phyloP scores from a whole-genome alignment of 495 filamentous ascomycete genomes.

The Neurospora tetrasperma region DNA sequence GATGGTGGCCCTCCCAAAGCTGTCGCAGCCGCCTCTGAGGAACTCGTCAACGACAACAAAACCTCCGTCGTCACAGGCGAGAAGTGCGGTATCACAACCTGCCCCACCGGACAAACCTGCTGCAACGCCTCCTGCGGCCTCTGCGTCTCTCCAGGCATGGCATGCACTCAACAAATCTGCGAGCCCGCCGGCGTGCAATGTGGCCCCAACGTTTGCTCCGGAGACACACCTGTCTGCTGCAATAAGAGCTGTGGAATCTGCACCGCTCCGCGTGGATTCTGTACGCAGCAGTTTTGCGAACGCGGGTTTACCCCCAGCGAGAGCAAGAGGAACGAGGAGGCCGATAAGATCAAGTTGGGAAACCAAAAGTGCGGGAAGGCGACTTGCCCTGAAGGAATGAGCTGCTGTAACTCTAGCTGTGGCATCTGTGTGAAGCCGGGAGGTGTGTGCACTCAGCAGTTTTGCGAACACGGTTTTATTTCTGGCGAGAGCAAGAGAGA shows the following conservation, averaged over 20 bases:
- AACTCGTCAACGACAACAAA: not conserved
- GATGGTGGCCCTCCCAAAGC: not conserved
- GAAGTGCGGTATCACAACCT: slow-evolving; percentile 2
- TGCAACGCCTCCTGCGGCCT: slow-evolving; percentile 12
- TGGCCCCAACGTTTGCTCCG: not conserved
- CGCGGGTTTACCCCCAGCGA: not conserved
- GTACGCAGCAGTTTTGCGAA: slow-evolving; percentile 14
- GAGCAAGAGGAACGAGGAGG: not conserved
- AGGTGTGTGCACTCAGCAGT: slow-evolving; percentile 11
- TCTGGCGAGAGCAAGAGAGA: not conserved
- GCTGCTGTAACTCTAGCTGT: slow-evolving; percentile 19
- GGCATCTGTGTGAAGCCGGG: slow-evolving; percentile 13
- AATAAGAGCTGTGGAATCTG: slow-evolving; percentile 12
- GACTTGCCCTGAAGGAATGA: slow-evolving; percentile 5
- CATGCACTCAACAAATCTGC: slow-evolving; percentile 4
- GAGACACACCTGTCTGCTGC: not conserved
- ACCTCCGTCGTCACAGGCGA: not conserved
- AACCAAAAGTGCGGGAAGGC: slow-evolving; percentile 9
- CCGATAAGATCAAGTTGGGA: not conserved
- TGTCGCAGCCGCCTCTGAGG: not conserved
- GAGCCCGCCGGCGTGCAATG: not conserved
- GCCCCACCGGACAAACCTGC: not conserved
- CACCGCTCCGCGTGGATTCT: slow-evolving; percentile 6
- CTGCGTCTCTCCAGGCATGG: slow-evolving; percentile 5
- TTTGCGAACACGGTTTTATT: slow-evolving; percentile 2